Conservation (phyloP, 1,139 yeast genomes). For the Blastobotrys indianensis region DNA sequence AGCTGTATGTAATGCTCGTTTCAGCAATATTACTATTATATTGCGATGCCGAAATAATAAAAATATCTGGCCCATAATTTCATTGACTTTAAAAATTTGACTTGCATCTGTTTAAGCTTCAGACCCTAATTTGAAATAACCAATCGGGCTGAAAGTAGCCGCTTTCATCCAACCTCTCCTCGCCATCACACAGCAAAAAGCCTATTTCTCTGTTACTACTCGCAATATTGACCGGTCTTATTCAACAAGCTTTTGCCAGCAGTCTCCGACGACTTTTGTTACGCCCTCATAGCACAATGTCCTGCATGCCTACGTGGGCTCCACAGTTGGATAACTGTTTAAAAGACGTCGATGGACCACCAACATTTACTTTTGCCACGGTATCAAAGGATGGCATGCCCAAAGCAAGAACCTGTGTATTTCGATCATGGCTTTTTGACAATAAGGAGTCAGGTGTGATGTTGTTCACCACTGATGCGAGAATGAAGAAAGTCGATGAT, state of each 20-base stretch:
- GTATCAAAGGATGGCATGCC: conserved; percentile 54
- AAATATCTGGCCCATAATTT: no score
- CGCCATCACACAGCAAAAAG: background rate
- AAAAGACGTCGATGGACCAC: conserved; percentile 22
- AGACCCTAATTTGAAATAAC: no score
- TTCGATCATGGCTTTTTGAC: conserved; percentile 68
- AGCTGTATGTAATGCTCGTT: no score
- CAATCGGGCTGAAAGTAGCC: background rate
- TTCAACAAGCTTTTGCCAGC: background rate
- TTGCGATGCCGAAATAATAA: no score
- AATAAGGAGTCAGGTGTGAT: conserved; percentile 63
- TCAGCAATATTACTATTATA: no score
- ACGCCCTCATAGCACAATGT: conserved; percentile 14
- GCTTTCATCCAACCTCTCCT: background rate
- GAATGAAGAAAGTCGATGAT: conserved; percentile 61
- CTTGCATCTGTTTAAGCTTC: no score
- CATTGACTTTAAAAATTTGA: no score
- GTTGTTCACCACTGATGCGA: conserved; percentile 64
- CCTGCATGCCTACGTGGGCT: conserved; percentile 28
- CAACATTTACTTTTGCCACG: conserved; percentile 62
- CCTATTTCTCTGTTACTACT: background rate
- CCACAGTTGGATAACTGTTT: conserved; percentile 25
- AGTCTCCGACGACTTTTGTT: no score
- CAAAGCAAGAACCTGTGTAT: conserved; percentile 61
- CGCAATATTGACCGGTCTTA: background rate